phyloP scores from a whole-genome alignment of 441 rosid genomes.

The Erysimum cheiri region DNA sequence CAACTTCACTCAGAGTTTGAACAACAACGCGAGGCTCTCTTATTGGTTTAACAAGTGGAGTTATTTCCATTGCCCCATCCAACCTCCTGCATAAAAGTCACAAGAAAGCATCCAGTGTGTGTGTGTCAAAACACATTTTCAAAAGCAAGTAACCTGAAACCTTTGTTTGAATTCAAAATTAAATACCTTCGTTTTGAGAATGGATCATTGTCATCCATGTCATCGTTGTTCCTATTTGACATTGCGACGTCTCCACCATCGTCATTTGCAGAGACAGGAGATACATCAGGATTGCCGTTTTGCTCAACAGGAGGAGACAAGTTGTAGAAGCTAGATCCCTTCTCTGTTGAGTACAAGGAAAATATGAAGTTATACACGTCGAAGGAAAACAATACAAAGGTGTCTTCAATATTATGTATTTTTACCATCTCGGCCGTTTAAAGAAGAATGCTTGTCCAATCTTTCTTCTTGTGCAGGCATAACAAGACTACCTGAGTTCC shows the following conservation, averaged over 20 bases:
- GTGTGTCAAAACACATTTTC: constrained; percentile 34
- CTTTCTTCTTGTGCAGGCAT: constrained; percentile 75
- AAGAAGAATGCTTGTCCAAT: constrained; percentile 57
- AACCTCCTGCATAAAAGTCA: constrained; percentile 64
- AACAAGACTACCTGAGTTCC: constrained; percentile 65
- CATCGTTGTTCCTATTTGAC: constrained; percentile 49
- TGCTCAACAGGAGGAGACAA: constrained; percentile 52
- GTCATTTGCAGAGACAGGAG: constrained; percentile 64
- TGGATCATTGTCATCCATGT: constrained; percentile 73
- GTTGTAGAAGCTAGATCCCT: constrained; percentile 58
- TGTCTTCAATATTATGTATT: constrained; percentile 2
- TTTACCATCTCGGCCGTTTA: constrained; percentile 70
- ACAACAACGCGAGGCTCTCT: constrained; percentile 97
- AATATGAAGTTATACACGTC: constrained; percentile 20
- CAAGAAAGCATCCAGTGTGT: constrained; percentile 34
- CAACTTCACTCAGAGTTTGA: constrained; percentile 96
- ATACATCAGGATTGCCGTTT: constrained; percentile 60
- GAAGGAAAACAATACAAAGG: not conserved
- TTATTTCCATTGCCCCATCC: constrained; percentile 78
- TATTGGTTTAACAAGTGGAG: constrained; percentile 86
- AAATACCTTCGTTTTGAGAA: constrained; percentile 78
- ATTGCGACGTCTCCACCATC: constrained; percentile 57
- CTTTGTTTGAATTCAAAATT: constrained; percentile 10
- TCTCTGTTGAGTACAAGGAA: constrained; percentile 52
- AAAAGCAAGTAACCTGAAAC: constrained; percentile 6